A percentile compares a stretch with the other conserved stretches of the same genome.
These are phyloP conservation scores for Russula brevipes DNA, from an alignment of 768 basidiomycete species.

Conservation along the genomic window DNA sequence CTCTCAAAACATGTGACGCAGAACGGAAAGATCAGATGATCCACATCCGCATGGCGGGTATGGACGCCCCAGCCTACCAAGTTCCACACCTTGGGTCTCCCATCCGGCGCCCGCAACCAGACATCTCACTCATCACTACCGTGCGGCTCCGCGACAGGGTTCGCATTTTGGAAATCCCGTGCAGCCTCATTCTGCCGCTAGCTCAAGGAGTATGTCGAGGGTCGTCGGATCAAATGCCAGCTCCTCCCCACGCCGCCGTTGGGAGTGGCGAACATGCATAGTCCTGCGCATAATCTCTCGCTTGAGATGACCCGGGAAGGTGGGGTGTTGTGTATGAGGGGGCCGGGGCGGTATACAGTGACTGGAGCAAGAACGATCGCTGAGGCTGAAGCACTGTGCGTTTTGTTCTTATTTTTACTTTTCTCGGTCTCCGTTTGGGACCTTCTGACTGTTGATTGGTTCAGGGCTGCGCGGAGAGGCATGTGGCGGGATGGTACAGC, in stretches of 20 bases:
- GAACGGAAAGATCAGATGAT: conserved; percentile 78
- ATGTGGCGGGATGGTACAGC: conserved; percentile 36
- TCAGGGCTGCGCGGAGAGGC: conserved; percentile 32
- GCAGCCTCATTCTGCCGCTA: conserved; percentile 79
- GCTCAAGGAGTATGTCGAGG: conserved; percentile 53
- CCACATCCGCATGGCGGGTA: conserved; percentile 82
- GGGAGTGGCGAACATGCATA: conserved; percentile 44
- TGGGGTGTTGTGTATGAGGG: conserved; percentile 74
- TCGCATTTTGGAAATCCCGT: conserved; percentile 78
- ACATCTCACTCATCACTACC: no score
- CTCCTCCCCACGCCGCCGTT: conserved; percentile 52
- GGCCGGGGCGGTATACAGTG: conserved; percentile 79
- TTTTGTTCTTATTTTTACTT: conserved; percentile 8
- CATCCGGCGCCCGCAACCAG: no score
- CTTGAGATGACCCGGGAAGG: conserved; percentile 74
- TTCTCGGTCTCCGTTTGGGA: neutral
- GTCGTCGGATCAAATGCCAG: conserved; percentile 64
- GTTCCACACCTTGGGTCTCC: neutral
- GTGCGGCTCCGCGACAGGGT: conserved; percentile 38
- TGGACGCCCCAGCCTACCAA: conserved; percentile 65
- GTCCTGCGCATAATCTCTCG: conserved; percentile 36
- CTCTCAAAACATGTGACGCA: conserved; percentile 28
- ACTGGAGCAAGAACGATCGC: conserved; percentile 56
- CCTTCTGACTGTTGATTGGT: neutral
- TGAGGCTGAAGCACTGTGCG: conserved; percentile 66